Base-by-base conservation (phyloP, 257 asterid genomes). In the Nicotiana sylvestris region DNA sequence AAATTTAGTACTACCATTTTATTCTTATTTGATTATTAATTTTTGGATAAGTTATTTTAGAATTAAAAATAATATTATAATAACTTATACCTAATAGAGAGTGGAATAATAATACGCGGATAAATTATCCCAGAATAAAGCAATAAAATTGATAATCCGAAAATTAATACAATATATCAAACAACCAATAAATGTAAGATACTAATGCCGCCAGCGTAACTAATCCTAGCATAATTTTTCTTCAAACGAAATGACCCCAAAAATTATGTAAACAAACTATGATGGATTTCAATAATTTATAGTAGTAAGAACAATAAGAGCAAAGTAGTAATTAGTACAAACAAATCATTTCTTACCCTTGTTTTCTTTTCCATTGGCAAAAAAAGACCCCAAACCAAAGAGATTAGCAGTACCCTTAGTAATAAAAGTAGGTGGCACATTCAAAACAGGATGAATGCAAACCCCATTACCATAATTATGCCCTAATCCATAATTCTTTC, bases 381-480 rank as follows among this genome's bases (percentile, higher is more conserved):
- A 87, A 58, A 87, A 84, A 3, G 88, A 81, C 11, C 92, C 90
- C 43, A 89, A 82, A 49, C 92, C 92, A 60, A 89, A 86, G 66
- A 89, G 87, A 84, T 87, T 86, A 25, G 87, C 87, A 25, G 89
- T 85, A n/a, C 84, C 87, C 83, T 82, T 84, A 37, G 90, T 82
- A 60, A 85, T 89, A n/a, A 62, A 82, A 72, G 25, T 78, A 32
- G 92, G 86, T 16, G 90, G 86, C 27, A 87, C 85, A 65, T 89
- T 84, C 16, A 89, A 83, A 17, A 86, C 88, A 16, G 87, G 90
- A 62, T 74, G 87, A 57, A 89, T 81, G 74, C 88, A 35, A 69
- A 87, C 70, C 13, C 92, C 87, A 74, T 86, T 86, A 35, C 83
- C 83, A 78, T 39, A 49, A 33, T 83, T 72, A 16, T 78, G 17